Conservation (phyloP, 768 basidiomycete genomes). For the Naematelia encephala region DNA sequence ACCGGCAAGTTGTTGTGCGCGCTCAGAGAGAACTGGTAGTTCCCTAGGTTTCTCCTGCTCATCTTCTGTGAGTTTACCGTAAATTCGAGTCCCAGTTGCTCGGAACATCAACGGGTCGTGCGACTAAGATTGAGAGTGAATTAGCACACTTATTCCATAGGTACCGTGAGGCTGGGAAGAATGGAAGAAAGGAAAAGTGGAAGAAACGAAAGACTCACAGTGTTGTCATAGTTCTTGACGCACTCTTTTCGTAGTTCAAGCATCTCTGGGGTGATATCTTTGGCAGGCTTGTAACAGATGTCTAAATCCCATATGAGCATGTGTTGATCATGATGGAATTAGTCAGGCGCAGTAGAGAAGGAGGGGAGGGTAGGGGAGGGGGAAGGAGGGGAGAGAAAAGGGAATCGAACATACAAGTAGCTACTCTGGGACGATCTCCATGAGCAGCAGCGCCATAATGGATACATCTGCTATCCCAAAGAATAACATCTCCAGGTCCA, state of each 20-base stretch:
- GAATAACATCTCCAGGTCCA: slow-evolving; percentile 47
- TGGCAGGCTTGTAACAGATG: slow-evolving; percentile 48
- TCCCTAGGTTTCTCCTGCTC: slow-evolving; percentile 15
- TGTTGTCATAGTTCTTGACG: not conserved
- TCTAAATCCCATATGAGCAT: slow-evolving; percentile 15
- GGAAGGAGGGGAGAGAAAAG: not conserved
- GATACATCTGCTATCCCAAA: slow-evolving; percentile 48
- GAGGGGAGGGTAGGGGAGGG: not conserved
- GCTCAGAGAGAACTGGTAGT: slow-evolving; percentile 19
- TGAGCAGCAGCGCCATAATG: slow-evolving; percentile 47
- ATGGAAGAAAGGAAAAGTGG: not conserved
- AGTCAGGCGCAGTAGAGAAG: not conserved
- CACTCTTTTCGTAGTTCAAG: slow-evolving; percentile 20
- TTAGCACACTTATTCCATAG: not conserved
- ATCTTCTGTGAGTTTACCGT: slow-evolving; percentile 8
- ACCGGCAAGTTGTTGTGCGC: slow-evolving; percentile 26
- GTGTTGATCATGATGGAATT: not conserved
- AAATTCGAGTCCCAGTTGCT: slow-evolving; percentile 10
- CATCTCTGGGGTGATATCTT: slow-evolving; percentile 28
- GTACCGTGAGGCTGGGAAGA: not conserved
- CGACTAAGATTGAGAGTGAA: slow-evolving; percentile 11
- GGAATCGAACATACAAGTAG: slow-evolving; percentile 40
- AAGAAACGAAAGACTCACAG: not conserved
- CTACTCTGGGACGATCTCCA: slow-evolving; percentile 36
- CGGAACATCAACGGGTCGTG: slow-evolving; percentile 33